phyloP scores from a whole-genome alignment of 2,329 filamentous ascomycete species.

The Colletotrichum tropicale region DNA sequence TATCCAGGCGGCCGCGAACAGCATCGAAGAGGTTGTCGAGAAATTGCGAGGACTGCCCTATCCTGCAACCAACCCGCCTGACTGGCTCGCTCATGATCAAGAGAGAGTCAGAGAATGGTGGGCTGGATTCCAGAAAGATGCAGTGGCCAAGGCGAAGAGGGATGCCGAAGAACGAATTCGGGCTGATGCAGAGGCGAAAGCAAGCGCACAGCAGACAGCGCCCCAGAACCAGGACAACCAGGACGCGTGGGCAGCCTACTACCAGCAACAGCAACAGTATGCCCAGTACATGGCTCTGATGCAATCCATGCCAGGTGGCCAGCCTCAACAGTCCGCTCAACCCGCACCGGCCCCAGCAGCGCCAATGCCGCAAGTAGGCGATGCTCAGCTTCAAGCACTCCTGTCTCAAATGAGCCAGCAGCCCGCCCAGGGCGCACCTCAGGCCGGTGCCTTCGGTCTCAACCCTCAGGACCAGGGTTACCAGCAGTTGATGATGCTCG shows the following conservation, averaged over 20 bases:
- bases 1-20: slow-evolving; percentile 45
- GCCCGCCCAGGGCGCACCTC: background rate
- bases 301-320: slow-evolving; percentile 42
- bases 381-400: slow-evolving; percentile 48
- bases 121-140: slow-evolving; percentile 49
- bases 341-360: slow-evolving; percentile 12
- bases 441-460: slow-evolving; percentile 28
- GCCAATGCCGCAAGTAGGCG: slow-evolving; percentile 22
- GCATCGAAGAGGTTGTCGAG: slow-evolving; percentile 46
- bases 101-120: slow-evolving; percentile 58
- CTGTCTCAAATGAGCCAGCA: slow-evolving; percentile 45
- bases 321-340: slow-evolving; percentile 27
- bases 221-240: slow-evolving; percentile 16
- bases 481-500: slow-evolving; percentile 42
- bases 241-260: slow-evolving; percentile 33
- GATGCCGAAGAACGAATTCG: slow-evolving; percentile 41
- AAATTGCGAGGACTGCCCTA: slow-evolving; percentile 50
- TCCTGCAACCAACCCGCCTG: slow-evolving; percentile 56
- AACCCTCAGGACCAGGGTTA: slow-evolving; percentile 45
- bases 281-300: slow-evolving; percentile 46
- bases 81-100: slow-evolving; percentile 52
- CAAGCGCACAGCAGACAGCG: slow-evolving; percentile 30
- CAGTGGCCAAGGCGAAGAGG: slow-evolving; percentile 40
- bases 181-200: slow-evolving; percentile 32
- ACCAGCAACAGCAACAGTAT: slow-evolving; percentile 33